phyloP scores from a whole-genome alignment of 192 early-diverging fungal genomes.

The Coemansia sp. region DNA sequence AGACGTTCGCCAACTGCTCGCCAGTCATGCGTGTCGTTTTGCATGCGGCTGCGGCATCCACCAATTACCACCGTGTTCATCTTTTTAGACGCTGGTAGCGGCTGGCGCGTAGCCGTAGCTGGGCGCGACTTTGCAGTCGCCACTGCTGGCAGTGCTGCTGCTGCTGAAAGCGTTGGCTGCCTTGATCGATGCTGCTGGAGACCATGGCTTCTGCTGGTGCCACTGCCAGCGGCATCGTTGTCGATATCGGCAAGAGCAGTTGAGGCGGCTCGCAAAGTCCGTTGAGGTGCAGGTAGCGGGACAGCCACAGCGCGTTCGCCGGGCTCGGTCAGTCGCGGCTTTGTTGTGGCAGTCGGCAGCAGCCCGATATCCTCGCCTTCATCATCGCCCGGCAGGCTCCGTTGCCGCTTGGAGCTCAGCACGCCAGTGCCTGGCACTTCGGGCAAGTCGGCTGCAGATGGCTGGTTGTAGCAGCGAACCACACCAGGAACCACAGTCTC shows the following conservation, averaged over 20 bases:
- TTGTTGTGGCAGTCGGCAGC: background rate
- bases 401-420: background rate
- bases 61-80: slow-evolving; percentile 21
- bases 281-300: too few relatives aligned
- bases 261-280: too few relatives aligned
- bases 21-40: slow-evolving; percentile 31
- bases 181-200: background rate
- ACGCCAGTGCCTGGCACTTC: slow-evolving; percentile 1
- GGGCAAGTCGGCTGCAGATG: background rate
- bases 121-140: too few relatives aligned
- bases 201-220: background rate
- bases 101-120: too few relatives aligned
- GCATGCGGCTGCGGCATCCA: slow-evolving; percentile 26
- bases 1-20: background rate
- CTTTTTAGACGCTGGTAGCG: slow-evolving; percentile 3
- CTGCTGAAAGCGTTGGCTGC: background rate
- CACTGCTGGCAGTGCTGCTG: background rate
- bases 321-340: background rate
- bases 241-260: background rate
- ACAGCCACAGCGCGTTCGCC: background rate
- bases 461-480: slow-evolving; percentile 7
- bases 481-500: slow-evolving; percentile 21
- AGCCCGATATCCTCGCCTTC: background rate
- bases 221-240: background rate
- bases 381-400: background rate